Evolutionary conservation across 495 filamentous ascomycete species (phyloP).

Genomic region (Penicillium bovifimosum): DNA sequence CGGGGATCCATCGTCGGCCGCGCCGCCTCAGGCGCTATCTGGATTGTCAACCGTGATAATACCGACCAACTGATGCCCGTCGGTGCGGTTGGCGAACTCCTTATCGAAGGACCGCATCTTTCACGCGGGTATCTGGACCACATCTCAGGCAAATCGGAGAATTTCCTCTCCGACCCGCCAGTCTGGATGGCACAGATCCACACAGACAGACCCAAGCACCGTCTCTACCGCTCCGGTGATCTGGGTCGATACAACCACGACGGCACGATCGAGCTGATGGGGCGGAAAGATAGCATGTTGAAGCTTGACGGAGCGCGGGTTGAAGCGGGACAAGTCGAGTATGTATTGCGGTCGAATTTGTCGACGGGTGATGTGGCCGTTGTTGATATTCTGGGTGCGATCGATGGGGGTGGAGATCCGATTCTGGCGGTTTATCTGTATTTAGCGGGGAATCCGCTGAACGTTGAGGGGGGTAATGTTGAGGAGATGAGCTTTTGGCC

Average conservation of each 20-base stretch:
- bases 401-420: conserved; percentile 20
- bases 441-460: conserved; percentile 14
- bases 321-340: conserved; percentile 67
- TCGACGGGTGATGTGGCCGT: conserved; percentile 15
- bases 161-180: conserved; percentile 11
- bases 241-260: conserved; percentile 68
- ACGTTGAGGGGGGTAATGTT: neutral
- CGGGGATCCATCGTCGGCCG: conserved; percentile 15
- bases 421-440: conserved; percentile 21
- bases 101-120: conserved; percentile 54
- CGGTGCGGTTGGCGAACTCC: conserved; percentile 51
- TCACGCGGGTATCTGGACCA: conserved; percentile 48
- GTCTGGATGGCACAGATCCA: conserved; percentile 15
- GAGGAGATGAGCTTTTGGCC: conserved; percentile 18
- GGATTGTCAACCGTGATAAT: conserved; percentile 49
- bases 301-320: conserved; percentile 75
- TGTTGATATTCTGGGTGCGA: conserved; percentile 22
- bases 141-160: conserved; percentile 11
- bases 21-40: conserved; percentile 27
- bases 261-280: conserved; percentile 65
- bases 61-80: conserved; percentile 46
- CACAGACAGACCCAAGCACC: conserved; percentile 1
- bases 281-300: conserved; percentile 72
- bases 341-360: conserved; percentile 13
- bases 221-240: conserved; percentile 72